Base-by-base conservation (phyloP, 1,139 yeast genomes). In the Arxiozyma telluris region DNA sequence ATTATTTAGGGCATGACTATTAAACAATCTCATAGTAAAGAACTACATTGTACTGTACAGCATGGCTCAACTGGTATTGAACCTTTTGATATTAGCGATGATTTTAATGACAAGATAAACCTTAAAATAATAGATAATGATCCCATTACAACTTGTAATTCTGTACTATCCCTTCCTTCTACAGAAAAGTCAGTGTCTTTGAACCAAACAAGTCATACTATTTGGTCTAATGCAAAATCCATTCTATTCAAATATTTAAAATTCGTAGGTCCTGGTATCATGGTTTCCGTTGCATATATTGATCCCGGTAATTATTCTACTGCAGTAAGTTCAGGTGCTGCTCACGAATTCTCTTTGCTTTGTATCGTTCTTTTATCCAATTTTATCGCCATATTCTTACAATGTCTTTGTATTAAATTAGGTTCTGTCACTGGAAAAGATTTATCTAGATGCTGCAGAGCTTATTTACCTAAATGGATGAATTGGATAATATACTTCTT, bases 231-330 rank as follows among this genome's bases (percentile, higher is more conserved):
- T 20, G 23, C 57, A 8, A 59, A 55, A 48, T 41, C 48, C 12
- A 53, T 55, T 1, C 56, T 72, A 59, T 56, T 73, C 68, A 83
- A 82, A 61, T 84, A 82, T 61, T 68, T 76, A 50, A 72, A 77
- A 39, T 87, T 84, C 60, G 71, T 85, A n/a, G 93, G 93, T 0
- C 93, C 93, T 0, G 93, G 93, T 0, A 69, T 86, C 50, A 79
- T 86, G 81, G 83, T 87, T 21, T 75, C 86, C 44, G 91, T 86
- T 41, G 90, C 93, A 0, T 86, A 86, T 64, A 83, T 85, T 81
- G 94, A 86, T 67, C 94, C 95, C 0, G 95, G 95, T 67, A 87
- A 87, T 70, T 87, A 87, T 68, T 81, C 94, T 39, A 85, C 95
- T 0, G 89, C 84, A 59, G 82, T 84, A 12, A 75, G 83, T 9